Conservation (phyloP, 1,284 basidiomycete species). For the Kwoniella shivajii region DNA sequence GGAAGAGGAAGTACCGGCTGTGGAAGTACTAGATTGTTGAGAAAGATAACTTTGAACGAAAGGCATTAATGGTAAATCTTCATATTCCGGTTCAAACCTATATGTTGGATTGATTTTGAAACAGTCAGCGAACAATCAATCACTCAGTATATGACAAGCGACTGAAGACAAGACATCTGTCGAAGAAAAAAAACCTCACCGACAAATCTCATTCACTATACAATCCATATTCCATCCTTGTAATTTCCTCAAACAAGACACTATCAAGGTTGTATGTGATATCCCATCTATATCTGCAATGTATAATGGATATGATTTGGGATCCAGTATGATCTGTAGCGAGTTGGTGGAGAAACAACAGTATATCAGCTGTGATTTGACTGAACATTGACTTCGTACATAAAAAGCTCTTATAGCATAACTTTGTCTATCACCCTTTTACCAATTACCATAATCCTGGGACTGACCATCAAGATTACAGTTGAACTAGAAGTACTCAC, state of each 20-base stretch:
- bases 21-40: neutral
- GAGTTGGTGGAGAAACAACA: neutral
- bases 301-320: conserved; percentile 44
- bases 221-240: conserved; percentile 49
- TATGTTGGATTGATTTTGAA: too few relatives aligned
- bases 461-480: too few relatives aligned
- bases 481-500: too few relatives aligned
- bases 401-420: too few relatives aligned
- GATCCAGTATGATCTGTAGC: conserved; percentile 38
- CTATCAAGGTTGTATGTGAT: conserved; percentile 48
- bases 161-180: neutral
- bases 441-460: too few relatives aligned
- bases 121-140: too few relatives aligned
- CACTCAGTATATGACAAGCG: neutral
- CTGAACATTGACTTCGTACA: too few relatives aligned
- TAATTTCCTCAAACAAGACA: conserved; percentile 47
- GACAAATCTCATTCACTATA: conserved; percentile 45
- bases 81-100: conserved; percentile 48
- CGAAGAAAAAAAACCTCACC: conserved; percentile 27
- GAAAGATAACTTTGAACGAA: conserved; percentile 46
- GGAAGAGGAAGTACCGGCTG: conserved; percentile 18
- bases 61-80: conserved; percentile 42
- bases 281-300: conserved; percentile 48
- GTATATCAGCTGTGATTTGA: too few relatives aligned
- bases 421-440: too few relatives aligned